Evolutionary conservation across 805 yeast genomes (phyloP).

Genomic region (Kluyveromyces siamensis): DNA sequence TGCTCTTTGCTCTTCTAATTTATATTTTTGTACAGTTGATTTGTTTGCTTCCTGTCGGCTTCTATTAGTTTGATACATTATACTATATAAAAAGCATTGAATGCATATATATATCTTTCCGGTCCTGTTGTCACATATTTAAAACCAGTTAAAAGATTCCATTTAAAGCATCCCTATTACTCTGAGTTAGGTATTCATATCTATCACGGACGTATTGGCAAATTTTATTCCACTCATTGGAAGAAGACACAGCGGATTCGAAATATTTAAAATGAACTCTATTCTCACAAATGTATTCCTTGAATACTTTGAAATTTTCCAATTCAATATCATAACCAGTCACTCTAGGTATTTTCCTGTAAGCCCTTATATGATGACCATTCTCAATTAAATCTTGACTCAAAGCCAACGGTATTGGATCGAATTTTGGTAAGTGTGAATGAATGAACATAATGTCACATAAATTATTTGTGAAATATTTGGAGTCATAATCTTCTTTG

Average conservation of each 20-base stretch:
- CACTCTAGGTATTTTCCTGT: slow-evolving; percentile 8
- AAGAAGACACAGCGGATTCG: slow-evolving; percentile 5
- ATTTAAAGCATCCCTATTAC: slow-evolving; percentile 14
- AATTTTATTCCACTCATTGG: slow-evolving; percentile 14
- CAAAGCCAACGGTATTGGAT: slow-evolving; percentile 23
- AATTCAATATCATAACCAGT: slow-evolving; percentile 24
- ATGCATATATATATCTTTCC: not conserved
- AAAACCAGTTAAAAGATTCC: not conserved
- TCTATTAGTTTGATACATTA: no score
- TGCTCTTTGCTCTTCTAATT: no score
- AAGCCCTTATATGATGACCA: slow-evolving; percentile 20
- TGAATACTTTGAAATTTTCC: slow-evolving; percentile 15
- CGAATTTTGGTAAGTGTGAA: slow-evolving; percentile 31
- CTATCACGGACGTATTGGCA: slow-evolving; percentile 15
- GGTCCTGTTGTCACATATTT: no score
- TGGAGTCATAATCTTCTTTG: slow-evolving; percentile 13
- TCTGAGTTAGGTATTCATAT: slow-evolving; percentile 10
- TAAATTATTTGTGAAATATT: slow-evolving; percentile 10
- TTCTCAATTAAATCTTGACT: slow-evolving; percentile 12
- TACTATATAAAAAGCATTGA: no score
- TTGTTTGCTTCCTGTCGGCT: no score
- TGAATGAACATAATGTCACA: slow-evolving; percentile 30
- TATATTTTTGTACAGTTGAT: no score
- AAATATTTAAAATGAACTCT: slow-evolving; percentile 13
- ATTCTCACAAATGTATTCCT: slow-evolving; percentile 13